Evolutionary conservation across 306 rosid species (phyloP).

Genomic region (Crataegus laevigata): DNA sequence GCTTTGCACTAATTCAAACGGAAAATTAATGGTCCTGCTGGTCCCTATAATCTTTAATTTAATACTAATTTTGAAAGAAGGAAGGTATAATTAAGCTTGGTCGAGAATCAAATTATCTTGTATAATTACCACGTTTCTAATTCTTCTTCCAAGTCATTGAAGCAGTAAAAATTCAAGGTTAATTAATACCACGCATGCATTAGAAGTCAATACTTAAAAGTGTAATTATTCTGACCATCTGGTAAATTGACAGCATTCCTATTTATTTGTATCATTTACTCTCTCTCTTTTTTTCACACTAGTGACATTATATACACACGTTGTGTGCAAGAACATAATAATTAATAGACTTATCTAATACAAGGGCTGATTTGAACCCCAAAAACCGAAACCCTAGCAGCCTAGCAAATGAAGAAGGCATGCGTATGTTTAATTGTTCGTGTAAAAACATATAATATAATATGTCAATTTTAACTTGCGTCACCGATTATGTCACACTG

Average conservation of each 20-base stretch:
- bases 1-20: slow-evolving; percentile 6
- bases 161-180: not conserved
- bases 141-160: not conserved
- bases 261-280: too few species aligned
- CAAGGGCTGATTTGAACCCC: not conserved
- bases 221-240: not conserved
- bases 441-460: not conserved
- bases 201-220: not conserved
- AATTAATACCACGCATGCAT: too few species aligned
- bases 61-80: not conserved
- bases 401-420: not conserved
- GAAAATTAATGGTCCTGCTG: slow-evolving; percentile 20
- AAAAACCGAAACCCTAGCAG: not conserved
- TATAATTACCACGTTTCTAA: not conserved
- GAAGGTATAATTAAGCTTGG: not conserved
- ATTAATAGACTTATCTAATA: not conserved
- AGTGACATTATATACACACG: too few species aligned
- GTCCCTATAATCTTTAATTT: not conserved
- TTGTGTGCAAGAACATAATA: too few species aligned
- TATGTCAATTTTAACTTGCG: not conserved
- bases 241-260: not conserved
- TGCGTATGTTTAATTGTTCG: not conserved
- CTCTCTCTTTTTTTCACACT: too few species aligned
- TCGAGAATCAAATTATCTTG: not conserved
- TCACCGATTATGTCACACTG: not conserved